phyloP scores from a whole-genome alignment of 139 green algal genomes.

The Tetradesmus lagerheimii region DNA sequence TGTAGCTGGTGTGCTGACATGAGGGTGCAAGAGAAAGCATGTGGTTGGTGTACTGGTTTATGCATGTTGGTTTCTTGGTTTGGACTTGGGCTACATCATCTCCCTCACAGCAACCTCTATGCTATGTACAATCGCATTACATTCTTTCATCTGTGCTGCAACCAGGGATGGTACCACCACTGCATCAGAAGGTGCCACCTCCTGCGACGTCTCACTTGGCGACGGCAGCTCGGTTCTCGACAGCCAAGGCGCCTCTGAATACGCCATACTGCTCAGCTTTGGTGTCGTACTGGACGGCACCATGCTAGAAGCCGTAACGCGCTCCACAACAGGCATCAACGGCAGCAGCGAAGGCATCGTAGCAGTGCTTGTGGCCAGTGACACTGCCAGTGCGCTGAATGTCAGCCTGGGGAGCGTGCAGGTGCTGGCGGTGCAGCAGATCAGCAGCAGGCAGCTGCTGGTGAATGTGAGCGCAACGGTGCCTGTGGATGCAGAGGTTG shows the following conservation, averaged over 20 bases:
- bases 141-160: background rate
- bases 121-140: too few species aligned
- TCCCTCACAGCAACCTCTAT: too few species aligned
- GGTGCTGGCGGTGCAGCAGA: constrained; percentile 34
- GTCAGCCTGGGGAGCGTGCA: constrained; percentile 36
- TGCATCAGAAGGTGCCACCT: constrained; percentile 15
- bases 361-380: constrained; percentile 44
- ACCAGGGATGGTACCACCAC: constrained; percentile 38
- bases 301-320: background rate
- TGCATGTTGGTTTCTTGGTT: too few species aligned
- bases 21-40: background rate
- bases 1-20: background rate
- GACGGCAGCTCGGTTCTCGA: background rate
- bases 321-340: constrained; percentile 47
- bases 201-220: constrained; percentile 39
- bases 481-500: background rate
- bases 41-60: too few species aligned
- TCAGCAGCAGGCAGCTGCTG: constrained; percentile 43
- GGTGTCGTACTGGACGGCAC: constrained; percentile 42
- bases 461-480: constrained; percentile 43
- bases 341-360: constrained; percentile 50
- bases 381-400: constrained; percentile 43
- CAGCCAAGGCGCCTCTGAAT: constrained; percentile 3
- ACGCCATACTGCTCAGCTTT: constrained; percentile 41
- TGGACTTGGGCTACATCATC: too few species aligned